Evolutionary conservation across 2,329 filamentous ascomycete species (phyloP).

Genomic region (Aureobasidium mangrovei): DNA sequence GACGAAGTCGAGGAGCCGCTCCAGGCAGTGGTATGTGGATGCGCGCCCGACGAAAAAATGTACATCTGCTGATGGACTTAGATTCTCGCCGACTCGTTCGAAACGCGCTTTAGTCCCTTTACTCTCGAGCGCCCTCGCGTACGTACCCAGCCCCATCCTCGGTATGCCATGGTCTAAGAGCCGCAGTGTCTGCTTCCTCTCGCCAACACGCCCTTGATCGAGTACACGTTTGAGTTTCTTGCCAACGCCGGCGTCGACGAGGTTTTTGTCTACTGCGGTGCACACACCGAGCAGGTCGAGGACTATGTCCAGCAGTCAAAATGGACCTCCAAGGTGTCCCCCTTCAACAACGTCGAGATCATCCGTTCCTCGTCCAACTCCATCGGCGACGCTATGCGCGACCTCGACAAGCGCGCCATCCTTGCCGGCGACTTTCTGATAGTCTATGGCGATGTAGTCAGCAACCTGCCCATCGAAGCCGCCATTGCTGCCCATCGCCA

Average conservation of each 20-base stretch:
- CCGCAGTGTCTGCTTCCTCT: constrained; percentile 79
- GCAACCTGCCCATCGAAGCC: constrained; percentile 75
- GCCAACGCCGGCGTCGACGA: constrained; percentile 93
- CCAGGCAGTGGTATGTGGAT: constrained; percentile 49
- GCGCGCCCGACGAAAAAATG: neutral
- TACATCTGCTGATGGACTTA: constrained; percentile 28
- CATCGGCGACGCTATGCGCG: constrained; percentile 87
- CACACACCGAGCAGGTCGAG: constrained; percentile 80
- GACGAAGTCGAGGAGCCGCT: constrained; percentile 54
- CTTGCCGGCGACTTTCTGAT: constrained; percentile 87
- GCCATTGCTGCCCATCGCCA: constrained; percentile 71
- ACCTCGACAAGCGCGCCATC: constrained; percentile 76
- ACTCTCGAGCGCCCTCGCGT: constrained; percentile 82
- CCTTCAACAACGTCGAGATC: constrained; percentile 74
- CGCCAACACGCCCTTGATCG: constrained; percentile 88
- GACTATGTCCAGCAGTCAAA: constrained; percentile 74
- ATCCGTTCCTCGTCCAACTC: constrained; percentile 81
- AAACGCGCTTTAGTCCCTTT: constrained; percentile 83
- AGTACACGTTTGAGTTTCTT: constrained; percentile 94
- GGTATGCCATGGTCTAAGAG: constrained; percentile 6
- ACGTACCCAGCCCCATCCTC: constrained; percentile 28
- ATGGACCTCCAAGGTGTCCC: constrained; percentile 63
- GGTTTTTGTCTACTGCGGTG: constrained; percentile 83
- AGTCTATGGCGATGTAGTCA: constrained; percentile 86
- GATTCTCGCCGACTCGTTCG: constrained; percentile 90